phyloP scores from a whole-genome alignment of 2,329 filamentous ascomycete genomes.

The Sporothrix sp. region DNA sequence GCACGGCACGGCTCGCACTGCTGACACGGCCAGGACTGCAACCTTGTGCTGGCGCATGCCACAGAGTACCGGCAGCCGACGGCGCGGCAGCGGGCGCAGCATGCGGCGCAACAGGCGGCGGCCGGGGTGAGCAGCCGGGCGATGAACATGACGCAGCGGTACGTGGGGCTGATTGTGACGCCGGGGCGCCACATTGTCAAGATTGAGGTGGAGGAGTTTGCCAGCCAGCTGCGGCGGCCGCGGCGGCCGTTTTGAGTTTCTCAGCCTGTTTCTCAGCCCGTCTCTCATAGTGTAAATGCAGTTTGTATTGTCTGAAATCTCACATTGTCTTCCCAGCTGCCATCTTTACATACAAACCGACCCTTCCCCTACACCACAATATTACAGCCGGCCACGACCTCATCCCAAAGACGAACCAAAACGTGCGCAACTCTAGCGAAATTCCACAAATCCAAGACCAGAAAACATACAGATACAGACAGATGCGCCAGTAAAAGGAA shows the following conservation, averaged over 20 bases:
- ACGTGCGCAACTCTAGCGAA: neutral
- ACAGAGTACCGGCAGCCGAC: constrained; percentile 82
- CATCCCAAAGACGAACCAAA: neutral
- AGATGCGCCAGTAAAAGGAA: neutral
- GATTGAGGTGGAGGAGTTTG: constrained; percentile 77
- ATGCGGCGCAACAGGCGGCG: constrained; percentile 27
- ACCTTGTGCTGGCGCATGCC: constrained; percentile 75
- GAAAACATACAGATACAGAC: neutral
- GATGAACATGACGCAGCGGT: constrained; percentile 71
- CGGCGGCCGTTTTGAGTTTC: neutral
- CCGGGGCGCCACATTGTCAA: constrained; percentile 77
- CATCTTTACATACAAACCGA: neutral
- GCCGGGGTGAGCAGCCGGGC: constrained; percentile 35
- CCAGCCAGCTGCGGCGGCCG: constrained; percentile 36
- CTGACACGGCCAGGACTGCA: constrained; percentile 56
- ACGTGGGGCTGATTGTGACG: constrained; percentile 80
- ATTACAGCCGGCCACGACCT: constrained; percentile 1
- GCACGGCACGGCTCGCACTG: neutral
- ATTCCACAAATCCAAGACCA: neutral
- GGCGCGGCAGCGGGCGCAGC: constrained; percentile 33
- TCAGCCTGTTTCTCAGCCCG: no score
- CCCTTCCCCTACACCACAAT: neutral
- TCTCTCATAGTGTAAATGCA: neutral
- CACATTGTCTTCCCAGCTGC: neutral
- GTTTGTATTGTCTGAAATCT: constrained; percentile 5